Evolutionary conservation across 768 basidiomycete species (phyloP).

Genomic region (Cantharellus anzutake): DNA sequence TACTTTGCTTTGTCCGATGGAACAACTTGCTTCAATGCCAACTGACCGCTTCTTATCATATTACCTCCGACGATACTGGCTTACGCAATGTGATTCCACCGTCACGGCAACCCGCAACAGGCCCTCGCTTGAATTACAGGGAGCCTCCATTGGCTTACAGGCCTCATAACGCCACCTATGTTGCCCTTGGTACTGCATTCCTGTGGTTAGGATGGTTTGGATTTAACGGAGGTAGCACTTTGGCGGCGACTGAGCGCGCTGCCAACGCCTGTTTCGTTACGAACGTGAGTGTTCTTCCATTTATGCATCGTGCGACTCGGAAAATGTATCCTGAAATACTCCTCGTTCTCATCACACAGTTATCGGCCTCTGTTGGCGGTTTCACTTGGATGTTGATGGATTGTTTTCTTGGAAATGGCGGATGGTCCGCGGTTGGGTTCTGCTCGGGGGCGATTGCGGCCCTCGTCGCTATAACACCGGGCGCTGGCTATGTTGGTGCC

Average conservation of each 20-base stretch:
- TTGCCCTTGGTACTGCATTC: conserved; percentile 81
- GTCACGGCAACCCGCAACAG: too few relatives aligned
- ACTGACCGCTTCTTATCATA: too few relatives aligned
- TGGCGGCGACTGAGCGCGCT: conserved; percentile 76
- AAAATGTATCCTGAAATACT: background rate
- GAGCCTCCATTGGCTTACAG: conserved; percentile 78
- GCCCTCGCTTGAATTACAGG: conserved; percentile 14
- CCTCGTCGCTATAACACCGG: conserved; percentile 76
- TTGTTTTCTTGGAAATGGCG: conserved; percentile 81
- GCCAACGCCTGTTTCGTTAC: conserved; percentile 83
- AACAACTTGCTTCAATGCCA: too few relatives aligned
- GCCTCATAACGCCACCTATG: conserved; percentile 85
- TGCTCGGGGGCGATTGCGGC: conserved; percentile 93
- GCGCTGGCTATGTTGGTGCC: conserved; percentile 59
- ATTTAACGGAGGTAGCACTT: conserved; percentile 84
- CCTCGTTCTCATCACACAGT: background rate
- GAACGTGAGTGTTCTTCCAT: conserved; percentile 24
- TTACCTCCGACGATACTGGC: background rate
- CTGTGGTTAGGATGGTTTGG: conserved; percentile 95
- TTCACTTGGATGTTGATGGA: conserved; percentile 92
- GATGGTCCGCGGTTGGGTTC: conserved; percentile 88
- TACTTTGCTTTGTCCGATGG: too few relatives aligned
- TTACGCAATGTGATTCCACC: too few relatives aligned
- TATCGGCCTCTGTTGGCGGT: conserved; percentile 73
- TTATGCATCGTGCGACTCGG: background rate